Evolutionary conservation across 2,329 filamentous ascomycete species (phyloP).

Genomic region (Cadophora malorum): DNA sequence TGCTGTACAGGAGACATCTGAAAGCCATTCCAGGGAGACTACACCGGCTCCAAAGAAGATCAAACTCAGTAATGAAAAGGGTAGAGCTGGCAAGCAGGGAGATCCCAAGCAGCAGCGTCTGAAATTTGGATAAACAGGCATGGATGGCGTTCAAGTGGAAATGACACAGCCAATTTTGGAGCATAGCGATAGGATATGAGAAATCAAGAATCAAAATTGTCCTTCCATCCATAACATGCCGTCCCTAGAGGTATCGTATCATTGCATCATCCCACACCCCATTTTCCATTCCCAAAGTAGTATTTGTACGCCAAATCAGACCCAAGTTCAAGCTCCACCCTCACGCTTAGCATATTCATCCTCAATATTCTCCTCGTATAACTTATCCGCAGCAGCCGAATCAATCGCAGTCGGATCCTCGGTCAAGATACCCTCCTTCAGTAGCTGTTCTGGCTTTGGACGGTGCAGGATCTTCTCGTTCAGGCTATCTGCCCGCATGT

Average conservation of each 20-base stretch:
- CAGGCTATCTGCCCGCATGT: constrained; percentile 85
- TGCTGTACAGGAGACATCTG: constrained; percentile 64
- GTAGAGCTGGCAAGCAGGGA: constrained; percentile 19
- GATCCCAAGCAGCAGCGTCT: constrained; percentile 34
- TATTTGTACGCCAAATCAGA: constrained; percentile 6
- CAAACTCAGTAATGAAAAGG: constrained; percentile 26
- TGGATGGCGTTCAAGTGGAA: not conserved
- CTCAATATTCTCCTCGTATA: constrained; percentile 67
- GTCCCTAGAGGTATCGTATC: constrained; percentile 27
- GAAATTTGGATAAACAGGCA: constrained; percentile 33
- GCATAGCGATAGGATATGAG: not conserved
- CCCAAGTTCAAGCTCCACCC: constrained; percentile 64
- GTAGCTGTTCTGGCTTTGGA: constrained; percentile 75
- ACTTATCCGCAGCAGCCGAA: constrained; percentile 48
- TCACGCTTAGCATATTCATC: constrained; percentile 69
- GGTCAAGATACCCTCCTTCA: constrained; percentile 80
- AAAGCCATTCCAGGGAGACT: constrained; percentile 25
- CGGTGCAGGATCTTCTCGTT: constrained; percentile 86
- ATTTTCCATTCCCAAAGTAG: constrained; percentile 16
- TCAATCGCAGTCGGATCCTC: constrained; percentile 63
- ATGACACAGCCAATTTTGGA: not conserved
- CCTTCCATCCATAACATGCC: constrained; percentile 16
- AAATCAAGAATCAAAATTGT: constrained; percentile 21
- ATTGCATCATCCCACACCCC: constrained; percentile 17
- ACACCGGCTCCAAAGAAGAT: constrained; percentile 33